These are phyloP conservation scores for Leccinum aurantiacum DNA, from an alignment of 768 basidiomycete species.

Conservation along the genomic window DNA sequence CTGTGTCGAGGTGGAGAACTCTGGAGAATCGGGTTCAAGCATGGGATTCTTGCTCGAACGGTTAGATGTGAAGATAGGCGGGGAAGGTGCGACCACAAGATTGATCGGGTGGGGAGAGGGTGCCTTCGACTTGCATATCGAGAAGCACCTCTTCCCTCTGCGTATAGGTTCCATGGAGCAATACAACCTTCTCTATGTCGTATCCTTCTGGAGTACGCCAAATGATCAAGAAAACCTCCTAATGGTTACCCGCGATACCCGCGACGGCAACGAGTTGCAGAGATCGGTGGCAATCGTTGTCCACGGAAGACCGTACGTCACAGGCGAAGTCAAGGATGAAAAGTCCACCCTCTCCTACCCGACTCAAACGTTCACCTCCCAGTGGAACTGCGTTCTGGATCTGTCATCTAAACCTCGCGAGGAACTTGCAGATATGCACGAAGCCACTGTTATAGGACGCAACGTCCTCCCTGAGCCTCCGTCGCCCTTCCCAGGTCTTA, in stretches of 20 bases:
- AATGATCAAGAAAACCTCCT: slow-evolving; percentile 48
- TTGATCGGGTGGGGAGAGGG: slow-evolving; percentile 51
- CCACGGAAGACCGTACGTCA: slow-evolving; percentile 65
- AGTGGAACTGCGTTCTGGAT: slow-evolving; percentile 91
- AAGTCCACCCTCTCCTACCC: slow-evolving; percentile 46
- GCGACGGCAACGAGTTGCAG: slow-evolving; percentile 50
- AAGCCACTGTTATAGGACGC: slow-evolving; percentile 17
- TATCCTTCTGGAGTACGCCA: slow-evolving; percentile 73
- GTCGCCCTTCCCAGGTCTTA: slow-evolving; percentile 68
- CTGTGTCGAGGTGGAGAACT: slow-evolving; percentile 90
- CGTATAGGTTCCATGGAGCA: slow-evolving; percentile 72
- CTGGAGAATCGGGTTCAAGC: slow-evolving; percentile 56
- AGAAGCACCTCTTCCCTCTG: slow-evolving; percentile 64
- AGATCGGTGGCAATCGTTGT: slow-evolving; percentile 80
- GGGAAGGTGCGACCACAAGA: slow-evolving; percentile 54
- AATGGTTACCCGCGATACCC: slow-evolving; percentile 33
- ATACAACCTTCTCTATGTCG: slow-evolving; percentile 85
- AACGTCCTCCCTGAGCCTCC: slow-evolving; percentile 70
- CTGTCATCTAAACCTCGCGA: slow-evolving; percentile 44
- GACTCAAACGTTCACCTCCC: slow-evolving; percentile 73
- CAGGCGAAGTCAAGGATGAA: slow-evolving; percentile 22
- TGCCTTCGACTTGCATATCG: slow-evolving; percentile 33
- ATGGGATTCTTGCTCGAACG: slow-evolving; percentile 76
- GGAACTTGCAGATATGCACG: slow-evolving; percentile 20
- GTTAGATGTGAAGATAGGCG: slow-evolving; percentile 74